Conservation (phyloP, 2,329 filamentous ascomycete species). For the Cercospora berteroae region DNA sequence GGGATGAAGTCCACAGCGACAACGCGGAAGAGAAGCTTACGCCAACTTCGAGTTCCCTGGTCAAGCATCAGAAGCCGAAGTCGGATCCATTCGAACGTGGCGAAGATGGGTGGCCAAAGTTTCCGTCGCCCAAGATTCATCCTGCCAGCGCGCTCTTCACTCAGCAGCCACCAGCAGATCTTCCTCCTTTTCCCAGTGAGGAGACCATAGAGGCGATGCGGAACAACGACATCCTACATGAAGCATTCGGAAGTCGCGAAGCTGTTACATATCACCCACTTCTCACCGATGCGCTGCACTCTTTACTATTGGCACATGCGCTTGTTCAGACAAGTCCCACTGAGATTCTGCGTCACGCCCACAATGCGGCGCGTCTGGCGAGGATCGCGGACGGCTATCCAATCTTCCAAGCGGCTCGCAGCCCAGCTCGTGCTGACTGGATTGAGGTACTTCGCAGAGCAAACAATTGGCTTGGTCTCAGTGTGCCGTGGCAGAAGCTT, state of each 20-base stretch:
- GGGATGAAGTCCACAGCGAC: constrained; percentile 22
- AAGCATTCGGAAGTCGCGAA: constrained; percentile 54
- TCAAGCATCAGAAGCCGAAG: constrained; percentile 42
- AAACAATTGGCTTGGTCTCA: constrained; percentile 68
- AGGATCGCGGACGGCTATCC: constrained; percentile 77
- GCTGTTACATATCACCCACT: constrained; percentile 77
- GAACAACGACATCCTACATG: constrained; percentile 31
- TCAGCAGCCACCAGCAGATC: constrained; percentile 61
- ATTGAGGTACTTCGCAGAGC: constrained; percentile 68
- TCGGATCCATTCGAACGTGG: constrained; percentile 34
- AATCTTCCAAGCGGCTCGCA: constrained; percentile 70
- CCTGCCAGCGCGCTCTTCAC: constrained; percentile 67
- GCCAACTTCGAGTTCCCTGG: constrained; percentile 42
- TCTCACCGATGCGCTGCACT: constrained; percentile 74
- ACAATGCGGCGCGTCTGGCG: constrained; percentile 75
- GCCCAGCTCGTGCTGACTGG: constrained; percentile 75
- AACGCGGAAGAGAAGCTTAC: constrained; percentile 25
- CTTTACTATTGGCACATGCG: constrained; percentile 73
- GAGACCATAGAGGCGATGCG: constrained; percentile 29
- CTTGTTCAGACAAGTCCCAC: constrained; percentile 75
- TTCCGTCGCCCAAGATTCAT: constrained; percentile 53
- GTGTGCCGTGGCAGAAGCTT: constrained; percentile 66
- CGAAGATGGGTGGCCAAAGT: constrained; percentile 45
- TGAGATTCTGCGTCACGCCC: constrained; percentile 73
- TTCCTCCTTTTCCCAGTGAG: constrained; percentile 64